A percentile compares a stretch with the other conserved stretches of the same genome.
Evolutionary conservation across 768 basidiomycete species (phyloP).

Genomic region (Russula emetica): DNA sequence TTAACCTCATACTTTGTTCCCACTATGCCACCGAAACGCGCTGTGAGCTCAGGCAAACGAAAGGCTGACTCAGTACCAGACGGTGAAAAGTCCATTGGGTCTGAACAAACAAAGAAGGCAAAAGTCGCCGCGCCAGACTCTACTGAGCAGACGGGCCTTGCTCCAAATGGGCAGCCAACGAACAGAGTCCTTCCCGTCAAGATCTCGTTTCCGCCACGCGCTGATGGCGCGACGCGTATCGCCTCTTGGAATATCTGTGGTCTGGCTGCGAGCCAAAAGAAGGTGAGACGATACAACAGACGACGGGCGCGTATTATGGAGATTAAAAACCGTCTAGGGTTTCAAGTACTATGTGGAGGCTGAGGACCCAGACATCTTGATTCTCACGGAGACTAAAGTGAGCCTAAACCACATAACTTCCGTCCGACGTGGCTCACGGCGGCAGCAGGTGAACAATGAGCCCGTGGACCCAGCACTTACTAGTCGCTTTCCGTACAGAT

Average conservation of each 20-base stretch:
- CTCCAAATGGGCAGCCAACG: conserved; percentile 56
- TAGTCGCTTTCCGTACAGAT: conserved; percentile 60
- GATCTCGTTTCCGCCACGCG: conserved; percentile 53
- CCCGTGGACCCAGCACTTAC: conserved; percentile 57
- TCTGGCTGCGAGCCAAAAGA: conserved; percentile 68
- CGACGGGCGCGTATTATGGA: background rate
- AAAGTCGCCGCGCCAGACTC: conserved; percentile 11
- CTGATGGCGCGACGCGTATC: conserved; percentile 48
- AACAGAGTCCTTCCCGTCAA: conserved; percentile 67
- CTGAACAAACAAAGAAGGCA: conserved; percentile 19
- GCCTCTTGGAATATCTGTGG: conserved; percentile 81
- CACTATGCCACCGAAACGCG: conserved; percentile 18
- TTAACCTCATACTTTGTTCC: background rate
- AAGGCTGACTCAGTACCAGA: conserved; percentile 15
- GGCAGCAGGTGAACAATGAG: conserved; percentile 59
- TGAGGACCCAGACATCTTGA: conserved; percentile 79
- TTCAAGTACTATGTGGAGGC: conserved; percentile 80
- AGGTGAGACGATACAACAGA: conserved; percentile 43
- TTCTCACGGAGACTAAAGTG: conserved; percentile 86
- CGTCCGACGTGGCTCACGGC: background rate
- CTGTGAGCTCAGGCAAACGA: conserved; percentile 20
- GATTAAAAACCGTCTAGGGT: conserved; percentile 43
- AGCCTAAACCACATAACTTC: background rate
- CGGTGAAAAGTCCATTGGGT: conserved; percentile 2
- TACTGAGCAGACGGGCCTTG: conserved; percentile 20